Evolutionary conservation across 345 rosid genomes (phyloP), one percentile per base, ranked within the genome.

Genomic region (Citropsis articulata): DNA sequence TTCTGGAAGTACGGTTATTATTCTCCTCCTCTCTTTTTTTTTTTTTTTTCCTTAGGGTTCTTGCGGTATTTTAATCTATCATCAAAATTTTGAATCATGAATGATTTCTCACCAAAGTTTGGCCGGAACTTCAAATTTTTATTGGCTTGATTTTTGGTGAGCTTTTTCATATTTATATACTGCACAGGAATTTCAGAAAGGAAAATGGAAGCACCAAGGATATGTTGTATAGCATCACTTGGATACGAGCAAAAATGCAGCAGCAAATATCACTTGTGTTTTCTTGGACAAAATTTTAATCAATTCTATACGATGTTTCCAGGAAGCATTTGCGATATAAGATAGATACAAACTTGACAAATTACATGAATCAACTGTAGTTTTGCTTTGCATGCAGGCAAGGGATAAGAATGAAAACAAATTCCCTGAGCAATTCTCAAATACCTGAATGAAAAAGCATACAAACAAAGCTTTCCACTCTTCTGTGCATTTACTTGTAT

Each of bases 331-430:
- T 73, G 67, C 70, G 64, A 22, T 31, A 22, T 2, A 53, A 66
- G 67, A 57, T 53, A 53, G 60, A 7, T 48, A 21, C 63, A 66
- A 75, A 64, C 30, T 65, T 9, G 36, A 75, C 13, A 4, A 45
- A 30, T 62, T 75, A 66, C 71, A 31, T 22, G 33, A 53, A 66
- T 13, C 2, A 53, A 53, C 36, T 36, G 61, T 31, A 48, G 4
- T 18, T 45, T 68, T n/a, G 38, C 22, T 62, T 62, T 31, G 76
- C 73, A 70, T 33, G 27, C 33, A 50, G 67, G 72, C 59, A 36
- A 71, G 72, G 83, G 60, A 63, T 53, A 76, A 50, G 7, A 76
- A 50, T 76, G 65, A 80, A 80, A 75, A 75, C 72, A 48, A 69
- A 75, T 62, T 69, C 66, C 82, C 76, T 38, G 45, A 65, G 68